These are phyloP conservation scores for Thielaviopsis musarum DNA, from an alignment of 2,329 filamentous ascomycete genomes.

Conservation along the genomic window DNA sequence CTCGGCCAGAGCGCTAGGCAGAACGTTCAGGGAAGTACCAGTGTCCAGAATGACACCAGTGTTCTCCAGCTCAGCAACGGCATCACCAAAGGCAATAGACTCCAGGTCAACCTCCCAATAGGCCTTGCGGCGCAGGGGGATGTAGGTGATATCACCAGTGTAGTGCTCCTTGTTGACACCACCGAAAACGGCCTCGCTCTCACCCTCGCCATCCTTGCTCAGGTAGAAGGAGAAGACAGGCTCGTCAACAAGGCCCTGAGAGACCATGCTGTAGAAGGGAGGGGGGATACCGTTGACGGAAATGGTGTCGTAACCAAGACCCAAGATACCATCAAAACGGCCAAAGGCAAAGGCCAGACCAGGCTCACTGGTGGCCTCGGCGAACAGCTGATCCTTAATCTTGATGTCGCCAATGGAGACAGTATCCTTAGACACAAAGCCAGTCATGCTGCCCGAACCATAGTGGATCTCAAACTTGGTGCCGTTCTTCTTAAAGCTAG, in stretches of 20 bases:
- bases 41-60: conserved; percentile 97
- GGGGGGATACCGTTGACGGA: conserved; percentile 92
- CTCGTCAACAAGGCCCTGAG: conserved; percentile 80
- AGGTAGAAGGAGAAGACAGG: conserved; percentile 96
- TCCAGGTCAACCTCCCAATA: conserved; percentile 99
- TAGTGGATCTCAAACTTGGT: conserved; percentile 85
- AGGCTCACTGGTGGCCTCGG: conserved; percentile 88
- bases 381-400: conserved; percentile 83
- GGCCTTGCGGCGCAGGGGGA: conserved; percentile 92
- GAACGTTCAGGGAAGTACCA: conserved; percentile 90
- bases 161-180: conserved; percentile 69
- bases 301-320: conserved; percentile 86
- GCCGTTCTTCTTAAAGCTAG: conserved; percentile 87
- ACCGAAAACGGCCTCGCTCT: conserved; percentile 81
- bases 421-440: conserved; percentile 81
- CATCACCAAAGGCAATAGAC: conserved; percentile 73
- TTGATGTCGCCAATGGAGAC: conserved; percentile 77
- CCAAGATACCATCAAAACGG: conserved; percentile 90
- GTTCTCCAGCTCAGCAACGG: conserved; percentile 76
- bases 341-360: conserved; percentile 96
- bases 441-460: conserved; percentile 83
- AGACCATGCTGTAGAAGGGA: conserved; percentile 90
- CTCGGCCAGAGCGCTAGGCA: conserved; percentile 81
- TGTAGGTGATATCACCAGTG: conserved; percentile 75
- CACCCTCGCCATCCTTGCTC: conserved; percentile 44